Conservation (phyloP, 257 asterid genomes). For the Nemophila menziesii region DNA sequence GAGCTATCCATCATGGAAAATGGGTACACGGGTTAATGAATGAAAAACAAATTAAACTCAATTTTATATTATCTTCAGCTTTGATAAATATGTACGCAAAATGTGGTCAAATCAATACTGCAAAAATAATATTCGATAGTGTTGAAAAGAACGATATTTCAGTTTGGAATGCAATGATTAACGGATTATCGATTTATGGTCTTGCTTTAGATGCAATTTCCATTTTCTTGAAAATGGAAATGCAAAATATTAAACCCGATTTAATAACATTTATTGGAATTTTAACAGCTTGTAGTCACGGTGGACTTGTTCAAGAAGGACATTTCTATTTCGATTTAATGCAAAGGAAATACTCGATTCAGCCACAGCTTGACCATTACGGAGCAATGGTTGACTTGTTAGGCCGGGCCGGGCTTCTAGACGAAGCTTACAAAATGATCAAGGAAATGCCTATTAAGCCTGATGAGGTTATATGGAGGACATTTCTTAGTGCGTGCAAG, state of each 20-base stretch:
- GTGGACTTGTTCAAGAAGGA: slow-evolving; percentile 62
- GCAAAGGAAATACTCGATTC: slow-evolving; percentile 34
- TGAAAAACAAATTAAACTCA: slow-evolving; percentile 39
- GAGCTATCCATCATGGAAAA: slow-evolving; percentile 53
- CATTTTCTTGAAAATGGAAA: slow-evolving; percentile 31
- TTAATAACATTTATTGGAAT: slow-evolving; percentile 55
- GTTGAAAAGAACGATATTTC: slow-evolving; percentile 36
- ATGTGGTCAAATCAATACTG: slow-evolving; percentile 61
- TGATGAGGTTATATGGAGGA: slow-evolving; percentile 63
- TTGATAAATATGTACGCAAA: slow-evolving; percentile 68
- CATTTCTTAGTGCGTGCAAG: slow-evolving; percentile 64
- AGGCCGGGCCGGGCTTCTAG: slow-evolving; percentile 55
- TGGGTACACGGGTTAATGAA: slow-evolving; percentile 55
- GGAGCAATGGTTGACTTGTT: slow-evolving; percentile 75
- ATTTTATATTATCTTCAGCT: slow-evolving; percentile 60
- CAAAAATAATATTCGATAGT: slow-evolving; percentile 37
- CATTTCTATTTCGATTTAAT: slow-evolving; percentile 39
- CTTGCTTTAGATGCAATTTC: slow-evolving; percentile 52
- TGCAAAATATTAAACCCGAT: slow-evolving; percentile 43
- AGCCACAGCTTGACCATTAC: slow-evolving; percentile 69
- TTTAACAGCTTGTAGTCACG: slow-evolving; percentile 56
- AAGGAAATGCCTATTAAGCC: slow-evolving; percentile 60
- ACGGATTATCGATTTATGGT: slow-evolving; percentile 59
- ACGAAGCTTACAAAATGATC: slow-evolving; percentile 45
- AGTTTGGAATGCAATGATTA: slow-evolving; percentile 69